Base-by-base conservation (phyloP, 73 alveolate species). In the Uronychia setigera region DNA sequence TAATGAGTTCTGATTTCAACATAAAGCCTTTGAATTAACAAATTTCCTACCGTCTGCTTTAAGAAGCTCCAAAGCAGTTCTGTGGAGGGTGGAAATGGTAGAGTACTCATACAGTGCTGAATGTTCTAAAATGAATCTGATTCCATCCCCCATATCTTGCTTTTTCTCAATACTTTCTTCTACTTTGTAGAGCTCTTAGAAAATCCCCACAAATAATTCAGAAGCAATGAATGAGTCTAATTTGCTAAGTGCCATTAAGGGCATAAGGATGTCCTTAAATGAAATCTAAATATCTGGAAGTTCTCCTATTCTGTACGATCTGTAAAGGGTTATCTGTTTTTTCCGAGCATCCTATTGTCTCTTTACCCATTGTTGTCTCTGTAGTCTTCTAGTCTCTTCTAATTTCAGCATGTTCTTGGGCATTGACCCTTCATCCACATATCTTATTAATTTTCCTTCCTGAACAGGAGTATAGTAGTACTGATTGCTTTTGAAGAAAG, bases 271-370 rank as follows among this genome's bases (percentile, higher is more conserved):
- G 80, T 96, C 99, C 57, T 88, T 89, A 79, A 91, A 89, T 77
- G 87, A 81, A 1, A 96, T 96, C 87, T 94, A 92, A 30, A 96
- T 96, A 87, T 96, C 99, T 11, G 99, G 99, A 46, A 96, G 86
- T 80, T 96, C 99, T n/a, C 99, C 99, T 46, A 81, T 91, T 85
- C 99, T 82, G 83, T 96, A 96, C 58, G 87, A 84, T 84, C 99
- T 92, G 85, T 89, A 92, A 59, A 94, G 82, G 77, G 87, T 93
- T 13, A 91, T 93, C 87, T 86, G 90, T 35, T 87, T 79, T 76
- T 92, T 93, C 85, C 87, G 84, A 29, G 82, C 88, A 60, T 95
- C 94, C 31, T 88, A 88, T 83, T 92, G 90, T 58, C 97, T 78
- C 33, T 94, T 85, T 74, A 88, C 88, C 92, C 88, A 87, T 83